Evolutionary conservation across 192 early-diverging fungal species (phyloP).

Genomic region (Helicostylum pulchrum): DNA sequence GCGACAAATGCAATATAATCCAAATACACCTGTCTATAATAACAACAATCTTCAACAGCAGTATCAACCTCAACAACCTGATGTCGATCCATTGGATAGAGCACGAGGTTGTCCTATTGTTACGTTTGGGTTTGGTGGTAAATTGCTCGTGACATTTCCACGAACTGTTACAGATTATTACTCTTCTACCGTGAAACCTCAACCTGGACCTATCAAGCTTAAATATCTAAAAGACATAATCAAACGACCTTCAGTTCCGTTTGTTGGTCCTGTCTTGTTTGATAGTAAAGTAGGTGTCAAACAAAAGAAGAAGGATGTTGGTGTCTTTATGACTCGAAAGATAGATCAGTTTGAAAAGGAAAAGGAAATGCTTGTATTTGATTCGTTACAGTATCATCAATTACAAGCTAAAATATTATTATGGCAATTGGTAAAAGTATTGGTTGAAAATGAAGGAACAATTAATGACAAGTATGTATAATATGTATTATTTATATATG

Average conservation of each 20-base stretch:
- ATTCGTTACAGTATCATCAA: conserved; percentile 1
- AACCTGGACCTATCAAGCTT: conserved; percentile 38
- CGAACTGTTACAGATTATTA: conserved; percentile 53
- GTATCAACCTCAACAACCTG: background rate
- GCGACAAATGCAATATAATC: background rate
- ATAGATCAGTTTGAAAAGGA: conserved; percentile 22
- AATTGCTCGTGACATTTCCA: conserved; percentile 65
- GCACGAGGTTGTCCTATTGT: conserved; percentile 55
- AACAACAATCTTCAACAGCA: background rate
- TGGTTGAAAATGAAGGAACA: conserved; percentile 61
- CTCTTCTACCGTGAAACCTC: conserved; percentile 6
- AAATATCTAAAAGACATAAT: conserved; percentile 46
- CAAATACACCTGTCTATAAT: too few species aligned
- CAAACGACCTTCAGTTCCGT: conserved; percentile 14
- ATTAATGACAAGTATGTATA: conserved; percentile 51
- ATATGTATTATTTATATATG: too few species aligned
- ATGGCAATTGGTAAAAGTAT: conserved; percentile 60
- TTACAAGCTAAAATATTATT: conserved; percentile 38
- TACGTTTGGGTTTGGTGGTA: conserved; percentile 76
- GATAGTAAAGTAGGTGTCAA: conserved; percentile 44
- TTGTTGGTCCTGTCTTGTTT: conserved; percentile 59
- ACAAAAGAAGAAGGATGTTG: conserved; percentile 48
- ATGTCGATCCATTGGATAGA: conserved; percentile 41
- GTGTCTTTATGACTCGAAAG: conserved; percentile 38
- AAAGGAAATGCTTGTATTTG: conserved; percentile 5